Base-by-base conservation (phyloP, 139 green algal species). In the Chlamydomonas sphaeroides region DNA sequence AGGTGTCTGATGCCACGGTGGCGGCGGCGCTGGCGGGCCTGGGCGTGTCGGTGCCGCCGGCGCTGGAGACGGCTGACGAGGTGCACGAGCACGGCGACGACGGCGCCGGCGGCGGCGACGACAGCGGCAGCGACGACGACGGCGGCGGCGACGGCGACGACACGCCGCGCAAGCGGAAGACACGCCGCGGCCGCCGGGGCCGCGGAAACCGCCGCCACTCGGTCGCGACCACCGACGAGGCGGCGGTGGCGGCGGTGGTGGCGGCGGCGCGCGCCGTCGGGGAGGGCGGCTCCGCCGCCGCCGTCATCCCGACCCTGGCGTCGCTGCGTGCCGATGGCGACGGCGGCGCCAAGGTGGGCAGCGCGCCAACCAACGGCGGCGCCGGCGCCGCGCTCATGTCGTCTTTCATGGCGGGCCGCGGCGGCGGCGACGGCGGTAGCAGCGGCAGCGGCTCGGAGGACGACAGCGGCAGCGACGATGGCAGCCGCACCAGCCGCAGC, bases 171-270 rank as follows among this genome's bases (percentile, higher is more conserved):
- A 70, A 70, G 59, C 57, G 59, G 5, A 80, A 80, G 74, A 80
- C 74, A 18, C 74, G 74, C 0, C 74, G 74, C 15, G 74, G 74
- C 39, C 74, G 74, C 0, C 74, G 74, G 18, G 74, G 74, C 38
- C 57, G 74, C 21, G 74, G 74, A 59, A 70, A 39, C 42, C 74
- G 74, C n/a, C 74, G 74, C 38, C 39, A 61, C 21, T 71, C 59
- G 5, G 14, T 6, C 14, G 59, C 74, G 11, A 61, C 41, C 25
- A 33, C 38, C 8, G 74, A 80, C 17, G 74, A 80, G 18, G 39
- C 18, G 1, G 30, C 39, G 41, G 26, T 57, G 14, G 61, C 59
- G 48, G 48, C 20, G 18, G 6, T 33, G 74, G 57, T 41, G 74
- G 38, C 73, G 73, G 73, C 33, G 63, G 14, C 38, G 53, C 30